Evolutionary conservation across 768 basidiomycete genomes (phyloP).

Genomic region (Psilocybe cyanescens): DNA sequence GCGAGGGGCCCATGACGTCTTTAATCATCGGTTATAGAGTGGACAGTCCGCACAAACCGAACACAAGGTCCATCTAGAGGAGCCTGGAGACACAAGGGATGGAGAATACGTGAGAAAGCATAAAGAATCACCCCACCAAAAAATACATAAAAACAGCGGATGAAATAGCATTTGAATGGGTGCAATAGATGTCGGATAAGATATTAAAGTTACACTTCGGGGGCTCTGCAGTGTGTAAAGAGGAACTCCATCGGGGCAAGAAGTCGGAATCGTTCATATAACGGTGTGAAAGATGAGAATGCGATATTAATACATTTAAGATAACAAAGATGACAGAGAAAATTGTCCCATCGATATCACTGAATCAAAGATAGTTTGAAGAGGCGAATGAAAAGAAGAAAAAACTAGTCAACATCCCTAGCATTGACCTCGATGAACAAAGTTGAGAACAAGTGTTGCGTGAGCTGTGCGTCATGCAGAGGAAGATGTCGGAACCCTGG

Average conservation of each 20-base stretch:
- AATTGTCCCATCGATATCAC: background rate
- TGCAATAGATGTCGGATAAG: background rate
- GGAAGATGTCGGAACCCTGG: slow-evolving; percentile 91
- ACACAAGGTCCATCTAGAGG: background rate
- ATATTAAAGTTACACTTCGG: background rate
- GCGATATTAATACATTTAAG: slow-evolving; percentile 3
- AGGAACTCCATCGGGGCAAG: too few species aligned
- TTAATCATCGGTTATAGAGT: background rate
- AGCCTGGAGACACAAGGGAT: background rate
- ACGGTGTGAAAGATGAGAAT: background rate
- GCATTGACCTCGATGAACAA: slow-evolving; percentile 80
- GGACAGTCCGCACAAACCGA: background rate
- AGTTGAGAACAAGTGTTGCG: slow-evolving; percentile 91
- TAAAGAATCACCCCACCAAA: background rate
- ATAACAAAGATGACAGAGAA: background rate
- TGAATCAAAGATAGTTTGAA: background rate
- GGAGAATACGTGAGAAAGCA: slow-evolving; percentile 2
- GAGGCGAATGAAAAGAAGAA: background rate
- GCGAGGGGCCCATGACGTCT: background rate
- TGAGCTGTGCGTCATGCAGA: slow-evolving; percentile 85
- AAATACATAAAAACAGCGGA: slow-evolving; percentile 2
- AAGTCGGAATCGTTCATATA: background rate
- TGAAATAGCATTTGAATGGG: background rate
- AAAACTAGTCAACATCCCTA: slow-evolving; percentile 18
- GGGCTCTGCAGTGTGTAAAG: background rate